Evolutionary conservation across 208 protist genomes (phyloP).

Genomic region (Trypanosoma rangeli): DNA sequence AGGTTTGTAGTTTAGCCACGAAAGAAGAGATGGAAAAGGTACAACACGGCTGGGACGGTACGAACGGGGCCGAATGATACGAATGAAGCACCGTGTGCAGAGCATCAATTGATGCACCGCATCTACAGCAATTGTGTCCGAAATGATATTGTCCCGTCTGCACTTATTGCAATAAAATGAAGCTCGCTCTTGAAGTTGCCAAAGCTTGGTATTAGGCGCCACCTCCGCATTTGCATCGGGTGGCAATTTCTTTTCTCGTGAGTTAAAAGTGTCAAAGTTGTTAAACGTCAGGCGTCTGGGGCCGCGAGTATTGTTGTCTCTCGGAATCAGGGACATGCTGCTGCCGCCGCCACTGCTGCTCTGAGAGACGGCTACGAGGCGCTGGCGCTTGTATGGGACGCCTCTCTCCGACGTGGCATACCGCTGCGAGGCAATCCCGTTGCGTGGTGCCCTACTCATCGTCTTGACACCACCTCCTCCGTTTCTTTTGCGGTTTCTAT

Average conservation of each 20-base stretch:
- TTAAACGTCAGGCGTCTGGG: conserved; percentile 57
- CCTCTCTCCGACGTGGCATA: conserved; percentile 14
- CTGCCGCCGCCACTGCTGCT: not conserved
- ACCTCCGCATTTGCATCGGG: conserved; percentile 65
- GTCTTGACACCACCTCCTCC: not conserved
- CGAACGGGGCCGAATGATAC: conserved; percentile 69
- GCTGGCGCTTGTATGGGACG: conserved; percentile 17
- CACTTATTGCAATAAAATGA: conserved; percentile 81
- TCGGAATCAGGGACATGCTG: not conserved
- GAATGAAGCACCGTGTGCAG: conserved; percentile 71
- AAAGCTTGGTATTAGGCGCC: conserved; percentile 58
- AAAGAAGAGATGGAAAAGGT: conserved; percentile 82
- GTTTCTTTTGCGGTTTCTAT: not conserved
- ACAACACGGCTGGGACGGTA: conserved; percentile 76
- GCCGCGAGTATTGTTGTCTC: conserved; percentile 2
- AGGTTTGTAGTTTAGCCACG: conserved; percentile 82
- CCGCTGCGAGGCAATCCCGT: not conserved
- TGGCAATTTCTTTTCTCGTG: conserved; percentile 68
- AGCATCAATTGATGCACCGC: conserved; percentile 62
- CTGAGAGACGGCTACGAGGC: not conserved
- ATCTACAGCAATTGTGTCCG: conserved; percentile 72
- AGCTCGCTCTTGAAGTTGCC: conserved; percentile 64
- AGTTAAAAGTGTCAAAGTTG: conserved; percentile 68
- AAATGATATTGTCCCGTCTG: conserved; percentile 71
- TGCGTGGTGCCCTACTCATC: conserved; percentile 20